phyloP scores from a whole-genome alignment of 192 early-diverging fungal genomes.

The Spinellus fusiger region DNA sequence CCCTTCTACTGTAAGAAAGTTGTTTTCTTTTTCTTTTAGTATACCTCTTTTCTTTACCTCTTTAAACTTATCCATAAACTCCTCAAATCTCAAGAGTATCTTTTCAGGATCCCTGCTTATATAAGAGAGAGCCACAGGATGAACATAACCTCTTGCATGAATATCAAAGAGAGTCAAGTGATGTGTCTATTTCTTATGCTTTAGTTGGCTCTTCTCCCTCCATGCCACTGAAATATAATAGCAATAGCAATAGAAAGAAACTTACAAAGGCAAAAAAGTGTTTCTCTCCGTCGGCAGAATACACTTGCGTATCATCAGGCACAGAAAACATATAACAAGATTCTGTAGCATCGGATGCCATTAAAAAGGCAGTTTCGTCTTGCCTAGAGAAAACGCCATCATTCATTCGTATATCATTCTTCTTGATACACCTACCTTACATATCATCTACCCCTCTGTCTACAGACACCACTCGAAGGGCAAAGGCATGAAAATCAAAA shows the following conservation, averaged over 20 bases:
- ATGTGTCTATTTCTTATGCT: conserved; percentile 31
- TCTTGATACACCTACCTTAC: no score
- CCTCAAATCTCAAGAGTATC: conserved; percentile 36
- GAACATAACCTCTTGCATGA: conserved; percentile 46
- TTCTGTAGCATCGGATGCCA: conserved; percentile 15
- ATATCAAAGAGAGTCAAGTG: conserved; percentile 51
- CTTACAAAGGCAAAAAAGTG: conserved; percentile 49
- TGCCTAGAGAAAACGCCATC: not conserved
- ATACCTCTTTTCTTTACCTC: conserved; percentile 22
- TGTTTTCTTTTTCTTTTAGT: not conserved
- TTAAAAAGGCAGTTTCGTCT: not conserved
- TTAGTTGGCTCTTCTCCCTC: not conserved
- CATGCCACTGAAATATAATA: no score
- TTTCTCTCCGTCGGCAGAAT: conserved; percentile 39
- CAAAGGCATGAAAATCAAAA: conserved; percentile 48
- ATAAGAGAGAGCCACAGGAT: conserved; percentile 44
- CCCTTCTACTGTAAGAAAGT: no score
- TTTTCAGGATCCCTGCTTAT: conserved; percentile 43
- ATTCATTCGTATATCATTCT: no score
- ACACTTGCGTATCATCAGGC: conserved; percentile 49
- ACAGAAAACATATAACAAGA: conserved; percentile 28
- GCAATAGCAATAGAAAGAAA: not conserved
- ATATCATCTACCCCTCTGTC: conserved; percentile 29
- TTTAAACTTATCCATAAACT: conserved; percentile 37
- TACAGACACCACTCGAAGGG: conserved; percentile 39